Evolutionary conservation across 306 rosid genomes (phyloP).

Genomic region (Cucumis melo): DNA sequence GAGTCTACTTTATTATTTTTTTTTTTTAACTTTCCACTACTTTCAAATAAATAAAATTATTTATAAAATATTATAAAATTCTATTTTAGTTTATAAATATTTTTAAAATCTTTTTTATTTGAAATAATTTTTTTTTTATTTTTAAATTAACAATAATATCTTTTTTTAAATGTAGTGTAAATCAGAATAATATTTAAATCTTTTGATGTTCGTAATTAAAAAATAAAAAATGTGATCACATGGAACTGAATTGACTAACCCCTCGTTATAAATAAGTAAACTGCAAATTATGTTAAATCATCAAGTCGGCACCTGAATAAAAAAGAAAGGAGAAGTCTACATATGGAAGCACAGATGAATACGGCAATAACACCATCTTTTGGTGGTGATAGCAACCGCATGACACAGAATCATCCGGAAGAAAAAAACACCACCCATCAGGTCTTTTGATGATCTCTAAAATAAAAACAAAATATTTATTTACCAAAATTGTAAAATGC

Average conservation of each 20-base stretch:
- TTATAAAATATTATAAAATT: too few relatives aligned
- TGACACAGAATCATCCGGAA: not conserved
- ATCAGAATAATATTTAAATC: too few relatives aligned
- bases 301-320: not conserved
- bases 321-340: not conserved
- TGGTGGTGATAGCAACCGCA: conserved; percentile 22
- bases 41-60: too few relatives aligned
- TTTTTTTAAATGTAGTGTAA: too few relatives aligned
- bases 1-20: too few relatives aligned
- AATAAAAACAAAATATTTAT: not conserved
- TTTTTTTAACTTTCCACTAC: too few relatives aligned
- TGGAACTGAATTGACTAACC: not conserved
- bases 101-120: too few relatives aligned
- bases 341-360: not conserved
- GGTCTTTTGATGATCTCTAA: conserved; percentile 13
- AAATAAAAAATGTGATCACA: not conserved
- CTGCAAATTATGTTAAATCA: not conserved
- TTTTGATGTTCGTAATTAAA: too few relatives aligned
- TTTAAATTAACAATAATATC: too few relatives aligned
- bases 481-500: too few relatives aligned
- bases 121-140: too few relatives aligned
- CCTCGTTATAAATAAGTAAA: not conserved
- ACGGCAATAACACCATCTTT: not conserved
- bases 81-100: too few relatives aligned
- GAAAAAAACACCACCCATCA: not conserved